Percentiles rank a stretch among this genome's conserved stretches.
Evolutionary conservation across 2,329 filamentous ascomycete genomes (phyloP).

Genomic region (Monilinia vaccinii-corymbosi): DNA sequence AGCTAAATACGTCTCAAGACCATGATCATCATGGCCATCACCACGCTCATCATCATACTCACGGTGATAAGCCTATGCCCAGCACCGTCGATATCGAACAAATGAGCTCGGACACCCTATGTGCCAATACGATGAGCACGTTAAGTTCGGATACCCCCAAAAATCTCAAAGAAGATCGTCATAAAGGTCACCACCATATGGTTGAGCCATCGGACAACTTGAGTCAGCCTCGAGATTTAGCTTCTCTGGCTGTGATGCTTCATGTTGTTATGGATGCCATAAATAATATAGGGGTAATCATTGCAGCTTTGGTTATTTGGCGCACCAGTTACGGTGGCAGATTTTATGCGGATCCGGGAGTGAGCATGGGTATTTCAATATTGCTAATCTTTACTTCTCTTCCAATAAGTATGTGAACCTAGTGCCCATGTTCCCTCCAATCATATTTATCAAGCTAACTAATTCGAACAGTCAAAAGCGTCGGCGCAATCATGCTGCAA

Average conservation of each 20-base stretch:
- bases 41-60: neutral
- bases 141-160: neutral
- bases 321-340: slow-evolving; percentile 44
- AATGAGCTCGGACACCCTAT: slow-evolving; percentile 5
- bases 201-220: slow-evolving; percentile 21
- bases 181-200: slow-evolving; percentile 43
- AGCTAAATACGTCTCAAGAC: slow-evolving; percentile 2
- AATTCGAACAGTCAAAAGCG: slow-evolving; percentile 38
- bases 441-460: neutral
- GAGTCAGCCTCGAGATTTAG: slow-evolving; percentile 48
- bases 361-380: slow-evolving; percentile 60
- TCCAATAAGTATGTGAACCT: slow-evolving; percentile 36
- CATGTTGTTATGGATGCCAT: slow-evolving; percentile 65
- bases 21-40: slow-evolving; percentile 14
- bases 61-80: neutral
- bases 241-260: slow-evolving; percentile 60
- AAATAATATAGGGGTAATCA: slow-evolving; percentile 69
- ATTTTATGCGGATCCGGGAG: slow-evolving; percentile 64
- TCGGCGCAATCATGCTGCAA: slow-evolving; percentile 59
- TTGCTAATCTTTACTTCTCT: slow-evolving; percentile 60
- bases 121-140: neutral
- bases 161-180: slow-evolving; percentile 23
- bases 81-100: slow-evolving; percentile 5
- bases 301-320: slow-evolving; percentile 63
- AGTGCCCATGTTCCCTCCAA: neutral